Evolutionary conservation across 2,329 filamentous ascomycete species (phyloP), one percentile per base, ranked within the genome.

Genomic region (Fonsecaea nubica): DNA sequence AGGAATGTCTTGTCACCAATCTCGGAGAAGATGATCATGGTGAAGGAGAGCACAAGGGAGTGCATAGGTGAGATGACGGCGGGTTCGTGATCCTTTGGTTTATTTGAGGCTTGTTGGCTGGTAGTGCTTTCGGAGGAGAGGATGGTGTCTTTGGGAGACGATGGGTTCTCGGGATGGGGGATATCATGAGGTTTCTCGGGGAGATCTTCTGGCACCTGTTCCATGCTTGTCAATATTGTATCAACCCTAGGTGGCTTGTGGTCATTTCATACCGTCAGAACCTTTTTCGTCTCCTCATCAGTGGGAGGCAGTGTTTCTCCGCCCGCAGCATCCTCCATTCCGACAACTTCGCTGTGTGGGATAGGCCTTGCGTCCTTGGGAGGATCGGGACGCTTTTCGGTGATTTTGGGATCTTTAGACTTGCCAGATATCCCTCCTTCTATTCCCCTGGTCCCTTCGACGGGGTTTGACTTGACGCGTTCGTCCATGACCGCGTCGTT

Each of bases 1-100:
- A 99, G 85, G 83, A 99, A 99, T 0, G 95, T 99, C 82, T 99
- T 99, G 86, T 99, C 95, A 70, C 95, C 95, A 74, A 99, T 89
- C 78, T 99, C 95, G 55, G 94, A 97, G 74, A 98, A 90, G 69
- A 98, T 83, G 74, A 99, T 99, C 95, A 98, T 99, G 65, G 93
- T 94, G 67, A 97, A 88, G 15, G 95, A 96, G 36, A 98, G 88
- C 12, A 96, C 76, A 75, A 95, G 96, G 3, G 95, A 98, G 78
- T 99, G 94, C 74, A 89, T 82, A 18, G 92, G 92, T 69, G 89
- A 90, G 66, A 93, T 92, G 48, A 93, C 73, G 35, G 74, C 78
- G 8, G 73, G 73, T 25, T 72, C 73, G 21, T 73, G 71, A 75
- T 75, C 65, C 76, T 72, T 57, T 56, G 65, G 57, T 65, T 69